Percentiles rank a stretch among this genome's conserved stretches.
These are phyloP conservation scores for Dittrichia graveolens DNA, from an alignment of 129 eudicot species.

Conservation along the genomic window DNA sequence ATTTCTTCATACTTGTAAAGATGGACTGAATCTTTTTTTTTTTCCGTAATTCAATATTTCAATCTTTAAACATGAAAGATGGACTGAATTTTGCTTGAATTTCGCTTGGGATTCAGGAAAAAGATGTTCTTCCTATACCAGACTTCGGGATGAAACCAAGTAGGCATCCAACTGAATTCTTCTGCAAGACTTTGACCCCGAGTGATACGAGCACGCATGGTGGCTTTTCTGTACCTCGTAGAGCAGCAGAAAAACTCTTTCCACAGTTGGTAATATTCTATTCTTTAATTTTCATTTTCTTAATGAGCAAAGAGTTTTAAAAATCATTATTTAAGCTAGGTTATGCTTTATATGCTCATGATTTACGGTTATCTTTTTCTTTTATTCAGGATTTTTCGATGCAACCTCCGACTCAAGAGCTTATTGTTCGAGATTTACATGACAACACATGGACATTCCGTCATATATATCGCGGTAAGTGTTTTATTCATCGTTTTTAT, in stretches of 20 bases:
- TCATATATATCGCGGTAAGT: slow-evolving; percentile 90
- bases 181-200: slow-evolving; percentile 97
- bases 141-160: slow-evolving; percentile 80
- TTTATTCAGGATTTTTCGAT: slow-evolving; percentile 76
- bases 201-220: slow-evolving; percentile 99
- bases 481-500: neutral
- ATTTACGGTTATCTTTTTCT: neutral
- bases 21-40: too few species aligned
- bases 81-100: neutral
- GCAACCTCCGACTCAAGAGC: slow-evolving; percentile 99
- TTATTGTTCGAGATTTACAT: slow-evolving; percentile 91
- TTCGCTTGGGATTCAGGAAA: slow-evolving; percentile 56
- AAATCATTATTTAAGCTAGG: neutral
- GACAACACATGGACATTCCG: slow-evolving; percentile 99
- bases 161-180: slow-evolving; percentile 92
- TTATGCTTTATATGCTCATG: neutral
- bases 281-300: slow-evolving; percentile 1
- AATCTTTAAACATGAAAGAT: too few species aligned
- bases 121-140: slow-evolving; percentile 88
- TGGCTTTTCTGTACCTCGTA: slow-evolving; percentile 97
- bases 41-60: too few species aligned
- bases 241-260: slow-evolving; percentile 98
- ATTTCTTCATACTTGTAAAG: too few species aligned
- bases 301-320: neutral
- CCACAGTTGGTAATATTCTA: slow-evolving; percentile 72